Evolutionary conservation across 306 rosid species (phyloP).

Genomic region (Gillenia trifoliata): DNA sequence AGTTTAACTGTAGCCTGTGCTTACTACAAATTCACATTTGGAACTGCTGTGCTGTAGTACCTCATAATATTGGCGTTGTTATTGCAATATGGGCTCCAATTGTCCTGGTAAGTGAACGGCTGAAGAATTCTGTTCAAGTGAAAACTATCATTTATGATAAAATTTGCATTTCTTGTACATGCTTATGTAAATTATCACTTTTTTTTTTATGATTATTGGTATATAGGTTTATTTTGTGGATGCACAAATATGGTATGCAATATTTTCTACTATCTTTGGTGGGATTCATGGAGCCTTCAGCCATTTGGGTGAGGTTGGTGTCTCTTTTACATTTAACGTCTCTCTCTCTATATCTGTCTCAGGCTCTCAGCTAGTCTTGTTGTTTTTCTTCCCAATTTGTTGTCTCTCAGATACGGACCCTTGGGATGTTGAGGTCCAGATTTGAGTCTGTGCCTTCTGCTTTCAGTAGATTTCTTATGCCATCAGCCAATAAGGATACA

Average conservation of each 20-base stretch:
- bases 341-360: constrained; percentile 2
- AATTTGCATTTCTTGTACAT: constrained; percentile 16
- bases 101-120: constrained; percentile 64
- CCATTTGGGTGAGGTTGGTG: constrained; percentile 98
- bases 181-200: constrained; percentile 8
- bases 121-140: constrained; percentile 3
- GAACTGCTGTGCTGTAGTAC: constrained; percentile 45
- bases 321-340: background rate
- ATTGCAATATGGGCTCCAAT: constrained; percentile 96
- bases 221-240: constrained; percentile 94
- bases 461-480: constrained; percentile 64
- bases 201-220: constrained; percentile 23
- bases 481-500: constrained; percentile 31
- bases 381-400: constrained; percentile 24
- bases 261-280: constrained; percentile 85
- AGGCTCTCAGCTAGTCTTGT: constrained; percentile 4
- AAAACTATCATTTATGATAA: constrained; percentile 15
- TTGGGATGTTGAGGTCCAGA: constrained; percentile 94
- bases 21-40: constrained; percentile 15
- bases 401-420: constrained; percentile 86
- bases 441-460: constrained; percentile 72
- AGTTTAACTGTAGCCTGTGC: constrained; percentile 19
- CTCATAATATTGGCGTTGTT: constrained; percentile 51
- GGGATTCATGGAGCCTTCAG: constrained; percentile 95
- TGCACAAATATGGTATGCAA: constrained; percentile 98